Evolutionary conservation across 2,329 filamentous ascomycete species (phyloP), one percentile per base, ranked within the genome.

Genomic region (Cladosporium austrohemisphaericum): DNA sequence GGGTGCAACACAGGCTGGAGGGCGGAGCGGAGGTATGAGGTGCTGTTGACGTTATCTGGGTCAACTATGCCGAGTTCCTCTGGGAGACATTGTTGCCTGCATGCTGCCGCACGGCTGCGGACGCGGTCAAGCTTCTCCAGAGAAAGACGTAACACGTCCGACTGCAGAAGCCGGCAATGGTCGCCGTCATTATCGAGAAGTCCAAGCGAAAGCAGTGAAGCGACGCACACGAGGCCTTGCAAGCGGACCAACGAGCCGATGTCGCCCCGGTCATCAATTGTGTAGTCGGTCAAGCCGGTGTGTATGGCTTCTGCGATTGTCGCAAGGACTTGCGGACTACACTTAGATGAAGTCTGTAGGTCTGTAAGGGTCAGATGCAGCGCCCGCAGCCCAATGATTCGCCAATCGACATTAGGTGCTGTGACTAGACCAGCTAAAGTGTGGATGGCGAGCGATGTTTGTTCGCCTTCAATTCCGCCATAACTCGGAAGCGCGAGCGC

Each of bases 61-160:
- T 20, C 7, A 11, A 50, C 23, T 9, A 51, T 41, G 5, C 45
- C 35, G 9, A 56, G 28, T 16, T 47, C 32, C 41, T 37, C 33
- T 26, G 13, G 52, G 20, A 53, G 48, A 31, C 54, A 20, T 36
- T 41, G 22, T 19, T 36, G 40, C 18, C 49, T 38, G 18, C 19
- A 75, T 25, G 72, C 68, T 53, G 85, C 81, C 1, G 84, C 85
- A 55, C 81, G 78, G 0, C 80, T 72, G 19, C 93, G 82, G 14
- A 97, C 85, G 54, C 88, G 86, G 66, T 97, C 92, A 2, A 97
- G 76, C 65, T 95, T 96, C 68, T 98, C 93, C 1, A 87, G 80
- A 2, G 89, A 84, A 11, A 97, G 76, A 1, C 90, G 80, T 25
- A 88, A 72, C 7, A 67, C 57, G 22, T 65, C 63, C 5, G 49